Conservation (phyloP, 2,329 filamentous ascomycete species). For the Cladorrhinum sp. region DNA sequence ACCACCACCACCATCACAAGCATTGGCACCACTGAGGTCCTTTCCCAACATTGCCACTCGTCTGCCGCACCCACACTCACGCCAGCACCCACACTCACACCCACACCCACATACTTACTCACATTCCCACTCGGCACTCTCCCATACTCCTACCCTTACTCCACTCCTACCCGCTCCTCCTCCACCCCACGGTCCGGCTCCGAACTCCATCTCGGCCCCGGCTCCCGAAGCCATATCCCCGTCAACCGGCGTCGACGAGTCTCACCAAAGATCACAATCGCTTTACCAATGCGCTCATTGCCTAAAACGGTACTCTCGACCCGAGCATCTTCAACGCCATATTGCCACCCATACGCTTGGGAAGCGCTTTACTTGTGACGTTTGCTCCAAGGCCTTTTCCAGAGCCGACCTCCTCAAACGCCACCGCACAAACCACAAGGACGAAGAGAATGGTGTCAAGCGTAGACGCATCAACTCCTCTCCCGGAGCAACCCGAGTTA, state of each 20-base stretch:
- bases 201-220: conserved; percentile 1
- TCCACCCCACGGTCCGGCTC: neutral
- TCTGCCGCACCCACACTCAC: neutral
- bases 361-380: conserved; percentile 46
- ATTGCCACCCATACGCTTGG: conserved; percentile 51
- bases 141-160: neutral
- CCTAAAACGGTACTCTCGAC: conserved; percentile 44
- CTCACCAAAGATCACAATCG: neutral
- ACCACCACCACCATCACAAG: neutral
- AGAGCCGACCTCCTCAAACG: conserved; percentile 53
- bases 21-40: neutral
- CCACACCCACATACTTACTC: too few relatives aligned
- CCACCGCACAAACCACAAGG: conserved; percentile 50
- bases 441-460: conserved; percentile 42
- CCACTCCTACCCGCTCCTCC: neutral
- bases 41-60: neutral
- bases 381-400: conserved; percentile 53
- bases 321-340: conserved; percentile 52
- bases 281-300: conserved; percentile 7
- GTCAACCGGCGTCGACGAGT: neutral
- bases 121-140: neutral
- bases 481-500: conserved; percentile 47
- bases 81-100: too few relatives aligned
- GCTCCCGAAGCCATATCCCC: neutral
- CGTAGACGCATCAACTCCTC: conserved; percentile 46